Conservation (phyloP, 176 grass and related monocot species). For the Microstegium vimineum region DNA sequence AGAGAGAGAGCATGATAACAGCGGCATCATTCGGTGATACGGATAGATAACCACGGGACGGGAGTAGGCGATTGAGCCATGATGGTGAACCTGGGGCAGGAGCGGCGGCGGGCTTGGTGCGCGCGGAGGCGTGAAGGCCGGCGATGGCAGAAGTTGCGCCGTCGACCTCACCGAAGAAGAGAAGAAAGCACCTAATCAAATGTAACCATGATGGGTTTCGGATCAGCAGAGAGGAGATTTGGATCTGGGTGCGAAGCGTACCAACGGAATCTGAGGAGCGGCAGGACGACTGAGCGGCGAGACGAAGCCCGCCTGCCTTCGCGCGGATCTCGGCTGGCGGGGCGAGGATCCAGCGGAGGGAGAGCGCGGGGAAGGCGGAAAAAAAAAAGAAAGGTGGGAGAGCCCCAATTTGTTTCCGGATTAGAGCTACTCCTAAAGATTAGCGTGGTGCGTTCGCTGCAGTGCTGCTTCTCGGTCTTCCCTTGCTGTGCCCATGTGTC, state of each 20-base stretch:
- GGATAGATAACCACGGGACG: background rate
- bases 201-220: background rate
- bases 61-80: background rate
- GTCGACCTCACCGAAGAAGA: background rate
- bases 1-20: background rate
- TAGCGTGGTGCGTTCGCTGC: too few species aligned
- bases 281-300: background rate
- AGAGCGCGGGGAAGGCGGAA: background rate
- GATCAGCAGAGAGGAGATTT: background rate
- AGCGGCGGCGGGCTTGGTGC: background rate
- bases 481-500: too few species aligned
- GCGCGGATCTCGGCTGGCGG: background rate
- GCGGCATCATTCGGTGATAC: background rate
- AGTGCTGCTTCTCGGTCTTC: too few species aligned
- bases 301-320: background rate
- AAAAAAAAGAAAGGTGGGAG: background rate
- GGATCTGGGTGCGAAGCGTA: conserved; percentile 4
- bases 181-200: background rate
- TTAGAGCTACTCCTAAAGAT: too few species aligned
- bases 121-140: background rate
- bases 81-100: conserved; percentile 15
- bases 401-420: too few species aligned
- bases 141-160: background rate
- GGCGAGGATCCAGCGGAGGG: conserved; percentile 6
- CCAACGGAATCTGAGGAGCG: background rate